Evolutionary conservation across 2,329 filamentous ascomycete genomes (phyloP).

Genomic region (Corniculantispora saksenae): DNA sequence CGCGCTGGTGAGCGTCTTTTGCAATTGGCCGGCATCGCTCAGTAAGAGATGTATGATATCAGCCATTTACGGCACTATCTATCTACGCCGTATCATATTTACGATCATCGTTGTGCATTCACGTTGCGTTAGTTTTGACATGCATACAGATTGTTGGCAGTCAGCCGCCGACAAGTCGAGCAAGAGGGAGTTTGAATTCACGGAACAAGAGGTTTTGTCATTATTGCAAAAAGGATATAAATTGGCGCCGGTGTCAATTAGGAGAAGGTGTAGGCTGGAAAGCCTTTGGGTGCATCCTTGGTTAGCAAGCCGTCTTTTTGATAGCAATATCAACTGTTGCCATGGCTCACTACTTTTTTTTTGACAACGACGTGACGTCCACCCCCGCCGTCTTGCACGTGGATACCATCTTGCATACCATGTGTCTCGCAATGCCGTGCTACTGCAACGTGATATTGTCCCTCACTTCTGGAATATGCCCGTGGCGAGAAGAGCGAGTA

Average conservation of each 20-base stretch:
- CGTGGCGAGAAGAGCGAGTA: neutral
- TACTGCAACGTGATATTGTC: neutral
- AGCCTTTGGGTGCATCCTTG: neutral
- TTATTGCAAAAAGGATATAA: neutral
- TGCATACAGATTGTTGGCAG: conserved; percentile 3
- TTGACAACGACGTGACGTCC: neutral
- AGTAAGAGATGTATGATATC: conserved; percentile 23
- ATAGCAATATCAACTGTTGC: neutral
- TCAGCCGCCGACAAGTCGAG: neutral
- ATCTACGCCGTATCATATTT: conserved; percentile 11
- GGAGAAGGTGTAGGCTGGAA: neutral
- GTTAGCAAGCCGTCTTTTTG: neutral
- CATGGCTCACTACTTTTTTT: neutral
- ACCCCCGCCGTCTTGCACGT: neutral
- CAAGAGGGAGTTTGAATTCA: conserved; percentile 12
- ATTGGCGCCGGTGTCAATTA: conserved; percentile 6
- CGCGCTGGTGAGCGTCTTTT: conserved; percentile 60
- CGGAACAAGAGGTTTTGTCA: neutral
- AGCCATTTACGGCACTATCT: neutral
- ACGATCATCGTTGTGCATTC: conserved; percentile 12
- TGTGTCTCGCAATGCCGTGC: conserved; percentile 1
- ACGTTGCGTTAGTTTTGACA: conserved; percentile 7
- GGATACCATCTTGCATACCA: neutral
- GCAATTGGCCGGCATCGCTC: conserved; percentile 43
- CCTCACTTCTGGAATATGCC: neutral